Evolutionary conservation across 345 rosid species (phyloP), one percentile per base, ranked within the genome.

Genomic region (Excoecaria agallocha): DNA sequence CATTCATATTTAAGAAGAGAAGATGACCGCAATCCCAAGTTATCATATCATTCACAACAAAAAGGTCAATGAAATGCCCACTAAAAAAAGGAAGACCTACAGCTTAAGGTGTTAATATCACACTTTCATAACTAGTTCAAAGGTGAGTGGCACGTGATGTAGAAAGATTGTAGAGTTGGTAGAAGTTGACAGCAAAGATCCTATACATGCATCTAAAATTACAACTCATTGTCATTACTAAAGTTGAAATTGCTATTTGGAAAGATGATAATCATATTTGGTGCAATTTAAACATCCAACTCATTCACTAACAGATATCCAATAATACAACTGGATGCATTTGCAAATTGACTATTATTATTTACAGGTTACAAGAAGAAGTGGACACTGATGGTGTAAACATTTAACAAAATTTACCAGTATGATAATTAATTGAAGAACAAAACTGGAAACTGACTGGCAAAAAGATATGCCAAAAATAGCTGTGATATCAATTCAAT

Each of bases 161-260:
- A 16, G 11, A 55, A 39, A 24, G 17, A 54, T 51, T n/a, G 51
- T 15, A 8, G 24, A 54, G 55, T n/a, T 25, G 19, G 51, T 46
- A 38, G 15, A 20, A 12, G 41, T 37, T 50, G 20, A 62, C 20
- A 15, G 22, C 25, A 41, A 7, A 56, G 67, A 59, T 57, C 65
- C 71, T 57, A 35, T 11, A 16, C 61, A 60, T 37, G 73, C 59
- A 61, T 62, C 35, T 8, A 51, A 46, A 43, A 46, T 46, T 55
- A 66, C 55, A 35, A 48, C 70, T 20, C 70, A 46, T 22, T 35
- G 50, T 55, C 22, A 66, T 0, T 6, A 20, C 4, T 13, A 35
- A 41, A 61, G 3, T 37, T 37, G 67, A 11, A 62, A 6, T 16
- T 62, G 43, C 19, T 13, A 12, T 13, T 11, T 25, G 0, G n/a